Conservation (phyloP, 257 asterid species). For the Primulina eburnea region DNA sequence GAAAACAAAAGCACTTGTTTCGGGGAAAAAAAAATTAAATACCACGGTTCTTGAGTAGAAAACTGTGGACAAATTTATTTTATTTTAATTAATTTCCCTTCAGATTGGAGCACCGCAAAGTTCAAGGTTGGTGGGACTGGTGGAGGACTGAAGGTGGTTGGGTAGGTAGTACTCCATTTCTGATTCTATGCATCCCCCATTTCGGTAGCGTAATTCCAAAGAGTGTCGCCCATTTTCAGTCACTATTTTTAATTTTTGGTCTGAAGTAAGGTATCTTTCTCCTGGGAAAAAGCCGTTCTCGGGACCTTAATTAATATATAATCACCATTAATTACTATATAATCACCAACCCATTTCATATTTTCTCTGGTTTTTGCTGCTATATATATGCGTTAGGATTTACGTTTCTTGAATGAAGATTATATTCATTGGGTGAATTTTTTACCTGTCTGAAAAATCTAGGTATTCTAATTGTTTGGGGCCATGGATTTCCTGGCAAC, state of each 20-base stretch:
- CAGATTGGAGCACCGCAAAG: too few relatives aligned
- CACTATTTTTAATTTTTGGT: slow-evolving; percentile 4
- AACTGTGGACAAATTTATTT: too few relatives aligned
- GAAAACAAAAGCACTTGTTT: too few relatives aligned
- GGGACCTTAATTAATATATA: slow-evolving; percentile 28
- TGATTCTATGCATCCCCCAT: neutral
- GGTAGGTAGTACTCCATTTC: neutral
- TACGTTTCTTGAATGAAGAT: neutral
- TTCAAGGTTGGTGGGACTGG: neutral
- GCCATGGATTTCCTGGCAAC: slow-evolving; percentile 73
- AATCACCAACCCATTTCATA: slow-evolving; percentile 7
- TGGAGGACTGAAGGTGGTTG: neutral
- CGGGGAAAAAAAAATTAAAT: too few relatives aligned
- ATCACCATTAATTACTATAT: too few relatives aligned
- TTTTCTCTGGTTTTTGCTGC: slow-evolving; percentile 16
- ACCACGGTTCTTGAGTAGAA: too few relatives aligned
- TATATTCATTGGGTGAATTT: slow-evolving; percentile 1
- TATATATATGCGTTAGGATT: slow-evolving; percentile 1
- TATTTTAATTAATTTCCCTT: too few relatives aligned
- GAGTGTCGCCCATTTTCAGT: neutral
- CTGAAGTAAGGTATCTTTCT: slow-evolving; percentile 24
- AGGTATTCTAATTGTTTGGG: slow-evolving; percentile 29
- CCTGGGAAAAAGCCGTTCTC: slow-evolving; percentile 14
- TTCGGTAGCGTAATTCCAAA: neutral
- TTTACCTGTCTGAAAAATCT: slow-evolving; percentile 2